Conservation (phyloP, 495 filamentous ascomycete species). For the Bathelium albidoporum region DNA sequence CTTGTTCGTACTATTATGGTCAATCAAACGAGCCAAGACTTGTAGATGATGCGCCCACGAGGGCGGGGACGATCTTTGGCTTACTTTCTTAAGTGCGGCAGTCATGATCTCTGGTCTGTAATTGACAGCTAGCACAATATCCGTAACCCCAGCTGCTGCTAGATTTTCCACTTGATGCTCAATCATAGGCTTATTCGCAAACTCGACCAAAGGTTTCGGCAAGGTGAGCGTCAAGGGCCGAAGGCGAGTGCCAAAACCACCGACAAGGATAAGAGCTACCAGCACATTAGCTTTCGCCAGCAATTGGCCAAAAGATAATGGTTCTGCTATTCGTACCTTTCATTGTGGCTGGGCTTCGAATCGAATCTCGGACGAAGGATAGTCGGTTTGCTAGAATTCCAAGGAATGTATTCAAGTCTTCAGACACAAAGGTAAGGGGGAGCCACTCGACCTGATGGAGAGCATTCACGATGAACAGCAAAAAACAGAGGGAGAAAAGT, state of each 20-base stretch:
- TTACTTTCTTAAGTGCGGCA: slow-evolving; percentile 57
- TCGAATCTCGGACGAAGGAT: too few species aligned
- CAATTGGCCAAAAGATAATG: too few species aligned
- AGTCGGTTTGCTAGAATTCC: too few species aligned
- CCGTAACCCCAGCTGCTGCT: slow-evolving; percentile 89
- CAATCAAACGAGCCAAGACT: not conserved
- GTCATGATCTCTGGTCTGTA: slow-evolving; percentile 97
- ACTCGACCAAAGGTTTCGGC: slow-evolving; percentile 95
- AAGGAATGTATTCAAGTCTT: too few species aligned
- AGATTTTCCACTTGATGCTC: slow-evolving; percentile 93
- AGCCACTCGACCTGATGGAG: too few species aligned
- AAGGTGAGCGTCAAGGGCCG: slow-evolving; percentile 94
- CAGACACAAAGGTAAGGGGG: too few species aligned
- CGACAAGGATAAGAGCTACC: slow-evolving; percentile 95
- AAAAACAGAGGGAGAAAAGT: not conserved
- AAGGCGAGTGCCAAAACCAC: slow-evolving; percentile 96
- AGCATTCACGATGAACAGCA: not conserved
- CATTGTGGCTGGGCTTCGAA: slow-evolving; percentile 8
- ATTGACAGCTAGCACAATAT: slow-evolving; percentile 97
- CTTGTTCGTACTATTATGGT: slow-evolving; percentile 63
- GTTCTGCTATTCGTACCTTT: slow-evolving; percentile 14
- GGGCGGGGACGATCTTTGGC: not conserved
- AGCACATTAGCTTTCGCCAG: not conserved
- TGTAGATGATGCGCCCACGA: slow-evolving; percentile 5
- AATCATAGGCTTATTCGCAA: slow-evolving; percentile 98